phyloP scores from a whole-genome alignment of 2,329 filamentous ascomycete species.

The Colletotrichum sp. region DNA sequence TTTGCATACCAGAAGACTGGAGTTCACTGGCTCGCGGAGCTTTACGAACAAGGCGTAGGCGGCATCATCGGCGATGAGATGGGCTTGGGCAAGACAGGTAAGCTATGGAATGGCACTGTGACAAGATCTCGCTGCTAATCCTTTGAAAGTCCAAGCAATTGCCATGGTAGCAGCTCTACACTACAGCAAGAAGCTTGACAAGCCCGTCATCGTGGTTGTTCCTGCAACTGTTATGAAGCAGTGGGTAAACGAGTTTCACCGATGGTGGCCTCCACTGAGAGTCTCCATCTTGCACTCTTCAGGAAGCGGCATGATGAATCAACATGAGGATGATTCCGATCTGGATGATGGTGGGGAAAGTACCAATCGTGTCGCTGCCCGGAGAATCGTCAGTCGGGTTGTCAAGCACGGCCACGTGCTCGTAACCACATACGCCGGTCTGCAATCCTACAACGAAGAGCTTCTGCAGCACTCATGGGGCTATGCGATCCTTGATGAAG shows the following conservation, averaged over 20 bases:
- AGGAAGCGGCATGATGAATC: constrained; percentile 93
- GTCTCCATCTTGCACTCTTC: constrained; percentile 96
- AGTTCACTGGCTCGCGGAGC: constrained; percentile 93
- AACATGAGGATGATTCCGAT: constrained; percentile 63
- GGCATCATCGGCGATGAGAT: constrained; percentile 98
- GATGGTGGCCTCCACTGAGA: constrained; percentile 98
- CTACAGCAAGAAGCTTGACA: constrained; percentile 83
- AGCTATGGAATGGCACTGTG: neutral
- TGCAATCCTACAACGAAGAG: constrained; percentile 89
- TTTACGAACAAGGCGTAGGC: constrained; percentile 87
- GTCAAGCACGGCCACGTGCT: constrained; percentile 87
- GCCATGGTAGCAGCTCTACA: constrained; percentile 90
- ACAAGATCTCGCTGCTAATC: constrained; percentile 2
- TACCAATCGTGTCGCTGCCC: constrained; percentile 65
- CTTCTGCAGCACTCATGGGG: constrained; percentile 87
- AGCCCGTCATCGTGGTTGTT: constrained; percentile 89
- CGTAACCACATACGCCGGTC: constrained; percentile 92
- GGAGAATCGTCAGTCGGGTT: constrained; percentile 82
- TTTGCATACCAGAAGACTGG: constrained; percentile 98
- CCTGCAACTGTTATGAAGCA: constrained; percentile 95
- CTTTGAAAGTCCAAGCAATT: constrained; percentile 55
- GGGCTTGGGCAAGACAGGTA: constrained; percentile 90
- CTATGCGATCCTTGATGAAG: constrained; percentile 93
- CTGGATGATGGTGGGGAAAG: constrained; percentile 46
- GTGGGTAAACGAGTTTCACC: constrained; percentile 98